These are phyloP conservation scores for Millerago galiae DNA, from an alignment of 805 yeast genomes.

Conservation along the genomic window DNA sequence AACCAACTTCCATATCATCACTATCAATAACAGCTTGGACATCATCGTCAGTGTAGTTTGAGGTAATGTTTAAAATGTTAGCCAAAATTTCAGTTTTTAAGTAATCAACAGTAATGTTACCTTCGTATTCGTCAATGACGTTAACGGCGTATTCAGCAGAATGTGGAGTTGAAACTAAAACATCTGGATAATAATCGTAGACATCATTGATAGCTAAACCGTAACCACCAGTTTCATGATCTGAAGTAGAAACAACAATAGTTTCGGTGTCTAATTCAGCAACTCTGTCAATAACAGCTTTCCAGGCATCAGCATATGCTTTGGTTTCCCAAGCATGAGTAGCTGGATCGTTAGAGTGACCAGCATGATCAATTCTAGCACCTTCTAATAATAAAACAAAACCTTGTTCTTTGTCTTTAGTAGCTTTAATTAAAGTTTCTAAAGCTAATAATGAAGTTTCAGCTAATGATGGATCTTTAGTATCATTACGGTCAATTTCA, in stretches of 20 bases:
- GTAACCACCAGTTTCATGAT: conserved; percentile 93
- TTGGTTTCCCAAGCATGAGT: conserved; percentile 87
- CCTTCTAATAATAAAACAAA: conserved; percentile 85
- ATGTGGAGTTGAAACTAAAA: conserved; percentile 54
- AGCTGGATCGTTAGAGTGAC: conserved; percentile 87
- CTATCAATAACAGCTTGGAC: conserved; percentile 34
- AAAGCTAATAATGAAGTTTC: conserved; percentile 74
- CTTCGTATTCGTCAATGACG: conserved; percentile 33
- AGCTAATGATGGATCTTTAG: conserved; percentile 62
- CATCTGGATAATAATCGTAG: conserved; percentile 81
- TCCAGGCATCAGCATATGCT: conserved; percentile 77
- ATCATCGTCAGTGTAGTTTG: conserved; percentile 38
- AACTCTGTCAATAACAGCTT: conserved; percentile 65
- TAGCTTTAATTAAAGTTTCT: conserved; percentile 57
- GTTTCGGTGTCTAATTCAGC: conserved; percentile 69
- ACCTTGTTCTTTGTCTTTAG: conserved; percentile 71
- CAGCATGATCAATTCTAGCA: conserved; percentile 91
- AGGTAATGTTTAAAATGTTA: conserved; percentile 15
- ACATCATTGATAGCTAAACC: conserved; percentile 77
- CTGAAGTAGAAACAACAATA: conserved; percentile 73
- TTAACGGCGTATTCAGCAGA: conserved; percentile 65
- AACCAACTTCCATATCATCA: conserved; percentile 31
- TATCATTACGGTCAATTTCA: conserved; percentile 65
- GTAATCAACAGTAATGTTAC: conserved; percentile 34
- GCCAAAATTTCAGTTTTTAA: conserved; percentile 48